A percentile compares a stretch with the other conserved stretches of the same genome.
These are phyloP conservation scores for Apostasia ramifera DNA, from an alignment of 106 monocot genomes.

Conservation along the genomic window DNA sequence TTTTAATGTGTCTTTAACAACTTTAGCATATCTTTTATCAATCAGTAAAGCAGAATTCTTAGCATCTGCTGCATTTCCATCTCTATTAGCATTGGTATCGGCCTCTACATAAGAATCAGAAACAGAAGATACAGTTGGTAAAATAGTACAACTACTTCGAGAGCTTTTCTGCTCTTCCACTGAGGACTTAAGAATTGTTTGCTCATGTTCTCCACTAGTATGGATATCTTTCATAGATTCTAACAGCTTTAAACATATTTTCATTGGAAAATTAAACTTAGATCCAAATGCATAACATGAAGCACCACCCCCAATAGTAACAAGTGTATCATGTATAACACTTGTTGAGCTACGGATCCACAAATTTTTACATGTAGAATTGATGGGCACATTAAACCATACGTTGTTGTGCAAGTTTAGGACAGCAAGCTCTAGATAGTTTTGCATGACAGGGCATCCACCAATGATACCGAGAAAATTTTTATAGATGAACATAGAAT, in stretches of 20 bases:
- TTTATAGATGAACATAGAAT: slow-evolving; percentile 82
- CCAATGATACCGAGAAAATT: slow-evolving; percentile 78
- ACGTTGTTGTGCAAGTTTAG: slow-evolving; percentile 39
- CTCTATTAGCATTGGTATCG: not conserved
- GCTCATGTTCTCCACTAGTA: slow-evolving; percentile 9
- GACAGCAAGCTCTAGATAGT: slow-evolving; percentile 42
- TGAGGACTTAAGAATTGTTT: not conserved
- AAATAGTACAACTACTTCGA: not conserved
- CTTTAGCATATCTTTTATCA: slow-evolving; percentile 74
- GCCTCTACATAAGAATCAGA: not conserved
- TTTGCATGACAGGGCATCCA: slow-evolving; percentile 68
- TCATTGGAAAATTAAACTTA: slow-evolving; percentile 73
- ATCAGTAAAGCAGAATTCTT: slow-evolving; percentile 37
- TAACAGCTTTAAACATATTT: slow-evolving; percentile 47
- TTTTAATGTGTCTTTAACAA: slow-evolving; percentile 75
- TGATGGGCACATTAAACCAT: slow-evolving; percentile 51
- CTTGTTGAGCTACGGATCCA: slow-evolving; percentile 71
- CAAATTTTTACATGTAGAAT: slow-evolving; percentile 38
- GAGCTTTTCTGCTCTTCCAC: not conserved
- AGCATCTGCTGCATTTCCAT: slow-evolving; percentile 8
- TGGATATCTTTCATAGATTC: slow-evolving; percentile 3
- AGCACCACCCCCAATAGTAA: slow-evolving; percentile 86
- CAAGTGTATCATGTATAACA: slow-evolving; percentile 61
- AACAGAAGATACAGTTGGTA: not conserved
- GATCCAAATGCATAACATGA: slow-evolving; percentile 99